Base-by-base conservation (phyloP, 2,329 filamentous ascomycete genomes). In the Paraphaeosphaeria minitans region DNA sequence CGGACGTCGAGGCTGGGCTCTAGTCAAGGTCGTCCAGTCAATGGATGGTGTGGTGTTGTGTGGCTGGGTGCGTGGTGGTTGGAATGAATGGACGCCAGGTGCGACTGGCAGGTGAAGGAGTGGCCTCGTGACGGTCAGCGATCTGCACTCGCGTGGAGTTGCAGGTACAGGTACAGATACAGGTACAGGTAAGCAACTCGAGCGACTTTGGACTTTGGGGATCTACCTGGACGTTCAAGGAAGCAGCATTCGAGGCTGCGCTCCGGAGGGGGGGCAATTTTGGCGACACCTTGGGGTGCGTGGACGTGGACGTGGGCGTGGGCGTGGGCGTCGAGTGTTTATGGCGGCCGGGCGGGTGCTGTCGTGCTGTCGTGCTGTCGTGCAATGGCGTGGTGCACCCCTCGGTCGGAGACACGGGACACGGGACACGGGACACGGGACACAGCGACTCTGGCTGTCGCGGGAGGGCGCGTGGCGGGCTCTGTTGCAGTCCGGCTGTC, bases 31-130 rank as follows among this genome's bases (percentile, higher is more conserved):
- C 72, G 66, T 77, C 72, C 74, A 74, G 67, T 75, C 73, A 75
- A 77, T 77, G 74, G 73, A 75, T 64, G 50, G 45, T 60, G 52
- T 54, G 62, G 49, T 57, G 58, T 43, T 61, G 59, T 61, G 59
- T 60, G 65, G 51, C 58, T 65, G 51, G 58, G 53, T 56, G 64
- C 65, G 59, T 39, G 68, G 72, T 70, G 53, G 71, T 70, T 61
- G 61, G 70, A 70, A 76, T 67, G 72, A 78, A 68, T 64, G 77
- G 76, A 78, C 75, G 75, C 75, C 75, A 75, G 72, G 49, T 58
- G 29, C 29, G 68, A 71, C 71, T 74, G 74, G 72, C 74, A 69
- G 64, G 53, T 47, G 61, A 66, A 64, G 60, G 68, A 66, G 64
- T 59, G 65, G 61, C 61, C 69, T 70, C 61, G 61, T 57, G 35